Base-by-base conservation (phyloP, 2,329 filamentous ascomycete species). In the Fusarium chlamydosporum region DNA sequence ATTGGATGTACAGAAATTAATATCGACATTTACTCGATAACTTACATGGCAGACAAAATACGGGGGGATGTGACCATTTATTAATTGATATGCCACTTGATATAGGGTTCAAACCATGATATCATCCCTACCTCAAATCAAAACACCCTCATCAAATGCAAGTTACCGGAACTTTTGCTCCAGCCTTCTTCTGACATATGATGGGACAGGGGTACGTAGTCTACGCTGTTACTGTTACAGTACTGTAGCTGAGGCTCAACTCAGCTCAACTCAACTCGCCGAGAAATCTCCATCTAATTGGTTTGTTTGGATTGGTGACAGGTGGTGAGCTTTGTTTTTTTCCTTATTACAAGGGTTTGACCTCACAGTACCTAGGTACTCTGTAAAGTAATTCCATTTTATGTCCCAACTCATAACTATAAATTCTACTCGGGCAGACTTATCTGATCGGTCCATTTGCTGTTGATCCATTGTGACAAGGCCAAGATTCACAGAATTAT, bases 81-180 rank as follows among this genome's bases (percentile, higher is more conserved):
- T 20, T 26, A n/a, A n/a, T n/a, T 37, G 38, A 27, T 26, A 13
- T 31, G 18, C n/a, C 20, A 29, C 10, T 18, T 20, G 27, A 37
- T n/a, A 13, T 11, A 12, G 38, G 13, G 15, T 4, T 6, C 38
- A 34, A 47, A 11, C 29, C n/a, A 59, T 65, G 61, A 65, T 59
- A 65, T 59, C 61, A 65, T 51, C 3, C 35, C 27, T 11, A 35
- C 23, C 34, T 63, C 7, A 9, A 9, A 23, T 46, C 29, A 8
- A 23, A 38, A 37, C 20, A n/a, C 33, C 18, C 11, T 58, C 15
- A 31, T 58, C 15, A 31, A 53, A 41, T 56, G 23, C 47, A 7
- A 43, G 20, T 15, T n/a, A 7, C 45, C 60, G 61, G 61, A 65
- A 65, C 60, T 20, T 65, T 65, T 65, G 52, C 61, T 65, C 60